Evolutionary conservation across 192 early-diverging fungal species (phyloP), one percentile per base, ranked within the genome.

Genomic region (Entomortierella parvispora): DNA sequence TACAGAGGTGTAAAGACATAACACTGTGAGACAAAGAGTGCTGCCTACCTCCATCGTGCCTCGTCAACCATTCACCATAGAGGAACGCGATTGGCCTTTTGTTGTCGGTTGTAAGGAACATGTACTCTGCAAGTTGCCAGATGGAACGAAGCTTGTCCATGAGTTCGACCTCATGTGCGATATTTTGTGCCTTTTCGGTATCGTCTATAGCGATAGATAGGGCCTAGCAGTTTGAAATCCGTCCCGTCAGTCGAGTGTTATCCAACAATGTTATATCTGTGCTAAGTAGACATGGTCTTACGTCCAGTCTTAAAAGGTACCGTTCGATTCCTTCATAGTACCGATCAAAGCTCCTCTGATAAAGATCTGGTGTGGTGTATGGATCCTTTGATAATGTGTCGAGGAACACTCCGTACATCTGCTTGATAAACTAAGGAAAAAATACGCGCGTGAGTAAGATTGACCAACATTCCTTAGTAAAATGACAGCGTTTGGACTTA

Each of bases 101-200:
- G 8, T 67, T 33, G 32, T 77, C 74, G 12, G 45, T 34, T 2
- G 61, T 77, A 18, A 77, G 45, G 31, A 77, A 77, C 59, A 77
- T 58, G 14, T 7, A 62, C 22, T 77, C 74, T 25, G 74, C 59
- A 9, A 77, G 40, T 47, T 58, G 59, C 74, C 74, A 77, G 29
- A 77, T 52, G 10, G 65, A 51, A 23, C 53, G 17, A 5, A 77
- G 28, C 8, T 32, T 40, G 18, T 77, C 65, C 59, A 68, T 68
- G 22, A 77, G 55, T 3, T 59, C 54, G 0, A 58, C 44, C 33
- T 77, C 74, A 44, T 52, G 31, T 25, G 34, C 22, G 33, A 43
- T 63, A 12, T 63, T 17, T 22, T n/a, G 9, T 6, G 55, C 18
- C 5, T 52, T 54, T 2, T 63, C 49, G 17, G 60, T 58, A 7